phyloP scores from a whole-genome alignment of 257 asterid species.

The Solanum sejunctum region DNA sequence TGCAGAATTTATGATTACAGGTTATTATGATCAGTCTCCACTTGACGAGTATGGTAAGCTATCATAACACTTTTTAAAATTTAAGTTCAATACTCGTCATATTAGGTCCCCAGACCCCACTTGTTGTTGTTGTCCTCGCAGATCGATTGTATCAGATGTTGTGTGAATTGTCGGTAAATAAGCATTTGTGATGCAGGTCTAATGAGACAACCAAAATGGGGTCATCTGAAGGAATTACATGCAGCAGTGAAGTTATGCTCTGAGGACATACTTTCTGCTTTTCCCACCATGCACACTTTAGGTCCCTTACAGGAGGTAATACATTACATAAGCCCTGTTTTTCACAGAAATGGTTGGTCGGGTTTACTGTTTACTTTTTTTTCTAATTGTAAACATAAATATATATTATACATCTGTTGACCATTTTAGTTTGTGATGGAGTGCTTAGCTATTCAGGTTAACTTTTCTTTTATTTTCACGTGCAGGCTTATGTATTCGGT shows the following conservation, averaged over 20 bases:
- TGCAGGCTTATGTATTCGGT: constrained; percentile 45
- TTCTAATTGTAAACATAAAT: not conserved
- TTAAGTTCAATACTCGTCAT: not conserved
- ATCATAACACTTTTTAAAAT: not conserved
- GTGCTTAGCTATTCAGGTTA: too few species aligned
- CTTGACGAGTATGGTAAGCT: constrained; percentile 68
- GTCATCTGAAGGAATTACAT: constrained; percentile 68
- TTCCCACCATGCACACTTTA: constrained; percentile 17
- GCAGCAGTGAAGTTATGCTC: constrained; percentile 47
- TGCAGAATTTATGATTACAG: constrained; percentile 34
- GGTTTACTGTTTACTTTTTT: not conserved
- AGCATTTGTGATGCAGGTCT: constrained; percentile 34
- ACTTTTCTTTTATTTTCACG: not conserved
- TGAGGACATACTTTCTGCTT: constrained; percentile 38
- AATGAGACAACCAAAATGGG: constrained; percentile 67
- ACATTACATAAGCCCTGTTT: not conserved
- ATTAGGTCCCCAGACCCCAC: not conserved
- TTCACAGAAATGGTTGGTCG: not conserved
- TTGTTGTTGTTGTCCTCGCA: too few species aligned
- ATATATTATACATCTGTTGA: too few species aligned
- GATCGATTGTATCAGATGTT: not conserved
- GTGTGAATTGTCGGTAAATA: not conserved
- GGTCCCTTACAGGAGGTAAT: constrained; percentile 59
- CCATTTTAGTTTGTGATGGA: too few species aligned
- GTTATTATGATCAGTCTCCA: constrained; percentile 74